phyloP scores from a whole-genome alignment of 1,284 basidiomycete species.

The Exobasidium rhododendri region DNA sequence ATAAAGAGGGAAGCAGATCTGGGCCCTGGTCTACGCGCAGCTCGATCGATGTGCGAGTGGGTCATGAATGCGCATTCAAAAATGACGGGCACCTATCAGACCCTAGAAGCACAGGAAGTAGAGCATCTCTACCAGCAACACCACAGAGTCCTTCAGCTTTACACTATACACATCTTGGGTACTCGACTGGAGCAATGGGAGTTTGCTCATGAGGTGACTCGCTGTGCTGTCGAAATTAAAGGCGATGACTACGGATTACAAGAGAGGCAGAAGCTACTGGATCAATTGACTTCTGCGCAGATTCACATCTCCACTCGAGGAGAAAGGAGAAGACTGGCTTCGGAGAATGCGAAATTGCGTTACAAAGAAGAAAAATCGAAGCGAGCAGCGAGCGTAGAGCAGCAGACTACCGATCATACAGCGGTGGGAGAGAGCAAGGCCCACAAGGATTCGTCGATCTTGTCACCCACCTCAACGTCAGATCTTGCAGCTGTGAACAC shows the following conservation, averaged over 20 bases:
- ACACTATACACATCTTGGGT: slow-evolving; percentile 8
- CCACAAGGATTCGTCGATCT: not conserved
- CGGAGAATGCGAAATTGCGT: not conserved
- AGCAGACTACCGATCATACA: not conserved
- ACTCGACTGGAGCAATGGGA: slow-evolving; percentile 8
- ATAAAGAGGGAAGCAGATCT: not conserved
- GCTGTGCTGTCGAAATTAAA: not conserved
- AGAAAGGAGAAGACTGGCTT: not conserved
- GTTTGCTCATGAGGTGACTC: slow-evolving; percentile 1
- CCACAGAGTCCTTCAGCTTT: not conserved
- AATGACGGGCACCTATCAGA: not conserved
- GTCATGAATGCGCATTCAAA: slow-evolving; percentile 5
- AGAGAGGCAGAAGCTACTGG: slow-evolving; percentile 1
- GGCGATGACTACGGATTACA: not conserved
- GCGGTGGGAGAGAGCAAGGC: not conserved
- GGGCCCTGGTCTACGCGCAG: not conserved
- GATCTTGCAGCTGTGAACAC: not conserved
- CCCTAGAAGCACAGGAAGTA: not conserved
- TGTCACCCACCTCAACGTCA: not conserved
- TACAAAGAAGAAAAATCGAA: slow-evolving; percentile 3
- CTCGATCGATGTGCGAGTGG: slow-evolving; percentile 9
- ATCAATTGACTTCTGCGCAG: not conserved
- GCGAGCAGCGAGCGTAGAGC: not conserved
- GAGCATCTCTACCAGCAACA: slow-evolving; percentile 5
- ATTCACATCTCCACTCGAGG: slow-evolving; percentile 5